Conservation (phyloP, 2,329 filamentous ascomycete species). For the Fusarium penzigii region DNA sequence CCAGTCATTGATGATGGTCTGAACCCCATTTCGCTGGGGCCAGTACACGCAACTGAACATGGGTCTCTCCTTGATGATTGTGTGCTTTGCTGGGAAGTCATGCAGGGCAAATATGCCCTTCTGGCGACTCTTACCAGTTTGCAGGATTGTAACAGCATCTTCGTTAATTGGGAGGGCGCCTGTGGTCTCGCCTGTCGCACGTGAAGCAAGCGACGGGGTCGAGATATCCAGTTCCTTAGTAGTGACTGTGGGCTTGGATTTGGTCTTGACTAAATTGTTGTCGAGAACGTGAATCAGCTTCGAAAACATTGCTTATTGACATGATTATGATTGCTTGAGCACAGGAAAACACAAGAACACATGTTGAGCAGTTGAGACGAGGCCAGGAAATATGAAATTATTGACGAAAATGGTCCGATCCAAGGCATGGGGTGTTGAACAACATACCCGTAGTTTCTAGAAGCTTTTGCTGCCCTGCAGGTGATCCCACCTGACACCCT, state of each 20-base stretch:
- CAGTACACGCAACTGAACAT: constrained; percentile 16
- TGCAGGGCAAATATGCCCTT: constrained; percentile 22
- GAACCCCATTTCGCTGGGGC: constrained; percentile 3
- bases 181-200: not conserved
- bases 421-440: not conserved
- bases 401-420: not conserved
- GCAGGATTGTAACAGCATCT: constrained; percentile 10
- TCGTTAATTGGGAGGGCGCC: constrained; percentile 4
- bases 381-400: not conserved
- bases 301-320: not conserved
- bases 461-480: not conserved
- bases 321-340: not conserved
- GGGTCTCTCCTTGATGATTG: constrained; percentile 22
- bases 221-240: not conserved
- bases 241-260: not conserved
- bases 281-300: not conserved
- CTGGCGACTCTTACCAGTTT: constrained; percentile 4
- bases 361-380: not conserved
- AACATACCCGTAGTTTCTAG: not conserved
- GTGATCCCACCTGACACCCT: not conserved
- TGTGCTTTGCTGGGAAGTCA: constrained; percentile 4
- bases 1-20: constrained; percentile 16
- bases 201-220: not conserved
- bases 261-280: not conserved
- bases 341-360: not conserved